Base-by-base conservation (phyloP, 2,329 filamentous ascomycete species). In the Basipetospora chlamydospora region DNA sequence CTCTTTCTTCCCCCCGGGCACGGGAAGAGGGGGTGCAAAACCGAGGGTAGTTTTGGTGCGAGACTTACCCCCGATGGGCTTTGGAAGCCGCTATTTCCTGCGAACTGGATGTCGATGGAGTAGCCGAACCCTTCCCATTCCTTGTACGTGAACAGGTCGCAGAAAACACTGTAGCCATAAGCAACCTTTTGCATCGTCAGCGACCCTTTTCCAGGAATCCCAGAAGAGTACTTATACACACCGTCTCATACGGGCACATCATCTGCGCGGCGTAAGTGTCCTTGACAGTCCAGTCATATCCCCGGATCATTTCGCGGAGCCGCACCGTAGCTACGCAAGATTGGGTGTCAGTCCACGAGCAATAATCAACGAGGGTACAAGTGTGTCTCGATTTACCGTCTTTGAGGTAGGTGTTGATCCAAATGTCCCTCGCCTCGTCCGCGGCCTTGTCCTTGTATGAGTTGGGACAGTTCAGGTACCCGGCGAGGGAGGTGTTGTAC, bases 51-150 rank as follows among this genome's bases (percentile, higher is more conserved):
- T n/a, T n/a, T n/a, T n/a, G n/a, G n/a, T n/a, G n/a, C n/a, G 18
- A 21, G 5, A 56, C 63, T 47, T 54, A 67, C 64, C 12, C 74
- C 77, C 4, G 73, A 70, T 0, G 77, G 74, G 5, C 73, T 77
- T 26, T 70, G 67, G 50, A 80, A 81, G 3, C 62, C 73, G 37
- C 65, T 67, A 41, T 66, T 64, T 6, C 72, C 75, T 9, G 71
- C 63, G 47, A 82, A 86, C 22, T 51, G 55, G 25, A 86, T 61
- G 44, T 86, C 81, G 39, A 79, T 62, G 3, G 70, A 69, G 55
- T 87, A 87, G 39, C 77, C 75, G 48, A 79, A 86, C 26, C 66
- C 71, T 34, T 71, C 57, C 80, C 80, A 87, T 50, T 87, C 81
- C 15, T 77, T 63, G 44, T 77, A 82, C 0, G 73, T 84, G 51